A percentile compares a stretch with the other conserved stretches of the same genome.
Evolutionary conservation across 176 grass and related monocot genomes (phyloP).

Genomic region (Zea luxurians): DNA sequence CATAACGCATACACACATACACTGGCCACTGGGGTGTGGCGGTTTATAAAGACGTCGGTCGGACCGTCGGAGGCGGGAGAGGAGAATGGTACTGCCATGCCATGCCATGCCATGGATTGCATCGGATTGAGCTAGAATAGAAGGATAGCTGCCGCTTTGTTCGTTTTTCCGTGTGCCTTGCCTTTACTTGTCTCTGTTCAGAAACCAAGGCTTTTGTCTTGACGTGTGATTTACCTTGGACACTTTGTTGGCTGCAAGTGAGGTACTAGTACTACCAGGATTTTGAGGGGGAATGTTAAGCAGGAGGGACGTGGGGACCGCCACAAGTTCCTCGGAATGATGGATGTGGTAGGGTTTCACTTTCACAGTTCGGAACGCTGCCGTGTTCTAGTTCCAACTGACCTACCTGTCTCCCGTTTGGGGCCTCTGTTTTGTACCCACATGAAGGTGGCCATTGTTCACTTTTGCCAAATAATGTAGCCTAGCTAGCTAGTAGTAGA

Average conservation of each 20-base stretch:
- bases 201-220: constrained; percentile 48
- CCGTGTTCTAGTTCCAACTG: constrained; percentile 42
- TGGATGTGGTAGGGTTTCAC: constrained; percentile 39
- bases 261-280: constrained; percentile 20
- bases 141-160: constrained; percentile 38
- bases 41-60: constrained; percentile 51
- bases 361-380: constrained; percentile 20
- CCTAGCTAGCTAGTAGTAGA: too few species aligned
- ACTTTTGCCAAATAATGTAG: not conserved
- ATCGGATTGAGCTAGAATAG: constrained; percentile 35
- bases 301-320: constrained; percentile 6
- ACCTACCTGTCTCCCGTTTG: not conserved
- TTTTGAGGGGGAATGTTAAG: constrained; percentile 13
- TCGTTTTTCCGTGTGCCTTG: constrained; percentile 28
- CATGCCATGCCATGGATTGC: not conserved
- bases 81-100: not conserved
- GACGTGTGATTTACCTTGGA: constrained; percentile 42
- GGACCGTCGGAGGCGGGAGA: not conserved
- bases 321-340: constrained; percentile 45
- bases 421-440: not conserved
- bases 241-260: constrained; percentile 38
- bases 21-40: constrained; percentile 12
- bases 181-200: constrained; percentile 37
- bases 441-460: constrained; percentile 11
- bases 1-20: too few species aligned